These are phyloP conservation scores for Entomophthora muscae DNA, from an alignment of 371 early-diverging fungal species.

Conservation along the genomic window DNA sequence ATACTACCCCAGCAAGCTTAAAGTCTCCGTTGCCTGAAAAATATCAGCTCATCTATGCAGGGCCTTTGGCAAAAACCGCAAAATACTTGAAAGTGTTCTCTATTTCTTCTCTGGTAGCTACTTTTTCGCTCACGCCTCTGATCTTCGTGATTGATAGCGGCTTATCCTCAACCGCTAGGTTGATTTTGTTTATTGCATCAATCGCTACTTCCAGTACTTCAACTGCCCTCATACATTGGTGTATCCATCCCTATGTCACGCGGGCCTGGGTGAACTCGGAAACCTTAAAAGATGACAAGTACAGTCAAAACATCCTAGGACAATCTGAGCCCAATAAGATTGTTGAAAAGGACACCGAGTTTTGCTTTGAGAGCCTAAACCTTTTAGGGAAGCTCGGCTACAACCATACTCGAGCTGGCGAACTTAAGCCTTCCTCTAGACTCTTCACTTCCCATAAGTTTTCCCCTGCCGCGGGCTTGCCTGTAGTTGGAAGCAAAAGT, in stretches of 20 bases:
- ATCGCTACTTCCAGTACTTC: conserved; percentile 2
- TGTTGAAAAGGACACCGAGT: neutral
- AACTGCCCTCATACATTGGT: conserved; percentile 9
- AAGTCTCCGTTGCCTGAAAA: neutral
- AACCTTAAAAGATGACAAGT: neutral
- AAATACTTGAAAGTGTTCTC: conserved; percentile 7
- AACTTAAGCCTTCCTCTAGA: neutral
- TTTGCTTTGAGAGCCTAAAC: neutral
- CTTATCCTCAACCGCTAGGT: neutral
- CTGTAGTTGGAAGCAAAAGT: neutral
- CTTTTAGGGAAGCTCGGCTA: neutral
- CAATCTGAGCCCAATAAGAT: neutral
- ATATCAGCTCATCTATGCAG: conserved; percentile 2
- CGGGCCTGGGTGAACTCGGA: neutral
- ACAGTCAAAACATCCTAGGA: neutral
- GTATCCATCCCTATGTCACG: conserved; percentile 7
- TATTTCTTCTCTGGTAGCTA: neutral
- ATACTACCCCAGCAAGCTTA: too few species aligned
- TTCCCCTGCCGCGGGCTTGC: neutral
- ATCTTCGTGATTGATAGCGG: conserved; percentile 5
- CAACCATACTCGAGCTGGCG: neutral
- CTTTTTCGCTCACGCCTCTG: neutral
- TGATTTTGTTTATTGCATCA: conserved; percentile 1
- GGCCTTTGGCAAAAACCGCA: conserved; percentile 6
- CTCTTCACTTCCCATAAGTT: neutral